Percentiles rank a stretch among this genome's conserved stretches.
phyloP scores from a whole-genome alignment of 257 asterid genomes.

The Solanum etuberosum region DNA sequence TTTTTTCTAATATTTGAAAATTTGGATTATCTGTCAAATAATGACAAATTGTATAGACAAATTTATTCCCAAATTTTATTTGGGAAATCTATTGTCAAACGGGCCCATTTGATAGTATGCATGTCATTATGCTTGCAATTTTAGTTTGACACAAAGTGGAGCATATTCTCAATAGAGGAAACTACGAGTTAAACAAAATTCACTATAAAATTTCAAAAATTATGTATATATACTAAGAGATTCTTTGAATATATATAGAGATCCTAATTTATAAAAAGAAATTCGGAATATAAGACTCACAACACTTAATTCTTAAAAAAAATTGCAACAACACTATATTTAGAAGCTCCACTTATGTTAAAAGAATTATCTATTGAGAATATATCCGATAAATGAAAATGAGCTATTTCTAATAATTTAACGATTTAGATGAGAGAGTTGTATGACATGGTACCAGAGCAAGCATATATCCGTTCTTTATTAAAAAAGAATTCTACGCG shows the following conservation, averaged over 20 bases:
- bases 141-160: too few relatives aligned
- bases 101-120: neutral
- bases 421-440: neutral
- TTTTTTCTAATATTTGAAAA: too few relatives aligned
- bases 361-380: neutral
- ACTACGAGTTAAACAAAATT: neutral
- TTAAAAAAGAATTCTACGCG: neutral
- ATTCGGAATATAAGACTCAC: neutral
- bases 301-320: neutral
- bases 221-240: too few relatives aligned
- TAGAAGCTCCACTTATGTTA: neutral
- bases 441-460: neutral
- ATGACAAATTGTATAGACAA: too few relatives aligned
- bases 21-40: too few relatives aligned
- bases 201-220: too few relatives aligned
- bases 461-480: neutral
- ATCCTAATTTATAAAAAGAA: too few relatives aligned
- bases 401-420: neutral
- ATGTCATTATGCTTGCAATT: neutral
- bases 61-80: too few relatives aligned
- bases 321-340: neutral
- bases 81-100: too few relatives aligned
- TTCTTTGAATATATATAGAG: too few relatives aligned
- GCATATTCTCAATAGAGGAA: neutral
- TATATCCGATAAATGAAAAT: neutral